These are phyloP conservation scores for Athelia psychrophila DNA, from an alignment of 1,284 basidiomycete genomes.

Conservation along the genomic window DNA sequence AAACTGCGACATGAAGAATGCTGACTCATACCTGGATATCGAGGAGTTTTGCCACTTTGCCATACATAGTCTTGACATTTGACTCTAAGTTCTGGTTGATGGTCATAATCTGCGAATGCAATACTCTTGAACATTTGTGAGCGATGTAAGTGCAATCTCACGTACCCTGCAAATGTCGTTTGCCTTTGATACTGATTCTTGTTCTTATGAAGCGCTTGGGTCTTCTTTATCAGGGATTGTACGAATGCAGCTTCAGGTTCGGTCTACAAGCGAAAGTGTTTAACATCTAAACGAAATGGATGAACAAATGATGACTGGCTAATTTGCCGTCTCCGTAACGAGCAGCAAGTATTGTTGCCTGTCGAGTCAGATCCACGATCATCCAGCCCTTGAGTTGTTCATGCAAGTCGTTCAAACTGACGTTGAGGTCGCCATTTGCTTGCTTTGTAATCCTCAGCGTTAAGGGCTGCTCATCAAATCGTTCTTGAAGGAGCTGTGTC, in stretches of 20 bases:
- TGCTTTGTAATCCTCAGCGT: not conserved
- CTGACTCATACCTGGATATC: no score
- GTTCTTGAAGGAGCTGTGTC: not conserved
- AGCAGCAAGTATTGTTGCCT: not conserved
- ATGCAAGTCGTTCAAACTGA: not conserved
- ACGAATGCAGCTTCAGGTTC: not conserved
- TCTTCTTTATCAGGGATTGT: slow-evolving; percentile 1
- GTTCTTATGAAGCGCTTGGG: not conserved
- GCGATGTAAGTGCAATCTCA: no score
- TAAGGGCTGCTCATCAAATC: not conserved
- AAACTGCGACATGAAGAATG: no score
- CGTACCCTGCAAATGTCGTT: no score
- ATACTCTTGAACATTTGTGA: no score
- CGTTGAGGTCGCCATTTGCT: not conserved
- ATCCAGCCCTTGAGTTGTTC: not conserved
- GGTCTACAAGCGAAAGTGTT: not conserved
- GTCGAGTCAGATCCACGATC: not conserved
- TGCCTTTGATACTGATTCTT: not conserved
- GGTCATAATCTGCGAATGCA: no score
- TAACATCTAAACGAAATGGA: not conserved
- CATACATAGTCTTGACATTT: no score
- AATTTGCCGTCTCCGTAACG: not conserved
- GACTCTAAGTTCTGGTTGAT: no score
- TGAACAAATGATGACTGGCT: not conserved
- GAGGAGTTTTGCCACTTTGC: no score